These are phyloP conservation scores for Ophiostoma triangulosporum DNA, from an alignment of 2,329 filamentous ascomycete species.

Conservation along the genomic window DNA sequence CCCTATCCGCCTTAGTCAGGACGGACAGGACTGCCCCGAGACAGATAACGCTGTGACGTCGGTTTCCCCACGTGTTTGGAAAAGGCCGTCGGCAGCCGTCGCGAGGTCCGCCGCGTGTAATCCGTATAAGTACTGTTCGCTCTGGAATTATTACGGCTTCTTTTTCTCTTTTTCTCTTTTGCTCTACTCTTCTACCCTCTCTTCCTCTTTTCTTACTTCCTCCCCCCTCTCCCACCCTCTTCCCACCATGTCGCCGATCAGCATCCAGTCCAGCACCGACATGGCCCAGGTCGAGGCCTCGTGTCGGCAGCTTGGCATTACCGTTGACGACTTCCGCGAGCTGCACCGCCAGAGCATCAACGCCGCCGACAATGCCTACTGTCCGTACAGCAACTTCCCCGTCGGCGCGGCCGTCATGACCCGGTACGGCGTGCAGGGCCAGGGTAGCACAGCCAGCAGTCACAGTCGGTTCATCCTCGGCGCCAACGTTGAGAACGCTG, in stretches of 20 bases:
- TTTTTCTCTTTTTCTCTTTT: neutral
- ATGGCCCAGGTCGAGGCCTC: slow-evolving; percentile 16
- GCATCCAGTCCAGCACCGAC: slow-evolving; percentile 17
- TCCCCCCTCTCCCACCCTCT: neutral
- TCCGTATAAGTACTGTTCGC: neutral
- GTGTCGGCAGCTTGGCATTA: slow-evolving; percentile 36
- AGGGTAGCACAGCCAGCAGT: slow-evolving; percentile 12
- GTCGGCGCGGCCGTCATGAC: slow-evolving; percentile 74
- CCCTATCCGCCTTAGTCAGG: too few relatives aligned
- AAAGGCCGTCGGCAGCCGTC: slow-evolving; percentile 1
- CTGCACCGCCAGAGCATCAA: slow-evolving; percentile 50
- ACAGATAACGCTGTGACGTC: slow-evolving; percentile 1
- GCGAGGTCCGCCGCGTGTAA: neutral
- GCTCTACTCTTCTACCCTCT: neutral
- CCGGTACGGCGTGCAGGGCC: slow-evolving; percentile 15
- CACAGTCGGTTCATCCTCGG: slow-evolving; percentile 41
- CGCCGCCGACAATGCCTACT: slow-evolving; percentile 72
- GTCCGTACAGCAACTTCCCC: slow-evolving; percentile 84
- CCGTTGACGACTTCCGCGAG: slow-evolving; percentile 46
- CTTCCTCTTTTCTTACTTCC: neutral
- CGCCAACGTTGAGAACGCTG: slow-evolving; percentile 85
- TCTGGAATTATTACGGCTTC: neutral
- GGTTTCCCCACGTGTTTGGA: neutral
- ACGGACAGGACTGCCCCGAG: neutral
- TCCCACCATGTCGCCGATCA: slow-evolving; percentile 4